Evolutionary conservation across 192 early-diverging fungal genomes (phyloP).

Genomic region (Backusella luteola): DNA sequence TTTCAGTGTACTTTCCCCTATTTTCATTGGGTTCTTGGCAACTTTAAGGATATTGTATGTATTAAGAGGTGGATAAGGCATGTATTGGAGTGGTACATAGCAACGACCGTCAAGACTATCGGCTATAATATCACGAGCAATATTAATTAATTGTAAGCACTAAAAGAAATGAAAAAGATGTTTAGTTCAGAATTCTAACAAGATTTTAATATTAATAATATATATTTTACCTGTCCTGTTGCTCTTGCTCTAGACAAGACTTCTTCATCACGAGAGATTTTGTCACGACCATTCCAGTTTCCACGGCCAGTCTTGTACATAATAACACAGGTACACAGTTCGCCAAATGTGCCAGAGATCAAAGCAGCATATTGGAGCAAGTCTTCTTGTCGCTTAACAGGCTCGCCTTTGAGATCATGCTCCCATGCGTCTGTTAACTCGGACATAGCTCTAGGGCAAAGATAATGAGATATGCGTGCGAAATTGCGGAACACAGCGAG

Average conservation of each 20-base stretch:
- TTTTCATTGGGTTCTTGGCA: not conserved
- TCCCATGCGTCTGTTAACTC: conserved; percentile 33
- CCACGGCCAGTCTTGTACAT: conserved; percentile 37
- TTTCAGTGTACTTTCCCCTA: conserved; percentile 16
- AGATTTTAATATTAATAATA: not conserved
- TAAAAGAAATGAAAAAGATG: conserved; percentile 9
- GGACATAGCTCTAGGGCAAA: conserved; percentile 23
- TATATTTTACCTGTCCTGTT: conserved; percentile 34
- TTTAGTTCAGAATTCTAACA: not conserved
- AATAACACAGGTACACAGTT: conserved; percentile 36
- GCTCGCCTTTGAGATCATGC: conserved; percentile 22
- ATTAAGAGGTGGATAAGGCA: conserved; percentile 8
- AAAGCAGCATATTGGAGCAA: conserved; percentile 31
- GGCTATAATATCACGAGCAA: conserved; percentile 48
- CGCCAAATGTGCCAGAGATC: conserved; percentile 38
- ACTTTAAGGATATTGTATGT: conserved; percentile 10
- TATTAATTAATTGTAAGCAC: conserved; percentile 53
- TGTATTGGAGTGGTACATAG: conserved; percentile 45
- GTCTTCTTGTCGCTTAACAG: conserved; percentile 28
- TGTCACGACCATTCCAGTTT: conserved; percentile 25
- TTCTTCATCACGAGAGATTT: conserved; percentile 11
- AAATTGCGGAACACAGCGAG: conserved; percentile 29
- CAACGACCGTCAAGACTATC: conserved; percentile 35
- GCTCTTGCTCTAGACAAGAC: conserved; percentile 28
- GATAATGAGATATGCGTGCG: conserved; percentile 27